Conservation (phyloP, 2,329 filamentous ascomycete genomes). For the Pseudogymnoascus sp. region DNA sequence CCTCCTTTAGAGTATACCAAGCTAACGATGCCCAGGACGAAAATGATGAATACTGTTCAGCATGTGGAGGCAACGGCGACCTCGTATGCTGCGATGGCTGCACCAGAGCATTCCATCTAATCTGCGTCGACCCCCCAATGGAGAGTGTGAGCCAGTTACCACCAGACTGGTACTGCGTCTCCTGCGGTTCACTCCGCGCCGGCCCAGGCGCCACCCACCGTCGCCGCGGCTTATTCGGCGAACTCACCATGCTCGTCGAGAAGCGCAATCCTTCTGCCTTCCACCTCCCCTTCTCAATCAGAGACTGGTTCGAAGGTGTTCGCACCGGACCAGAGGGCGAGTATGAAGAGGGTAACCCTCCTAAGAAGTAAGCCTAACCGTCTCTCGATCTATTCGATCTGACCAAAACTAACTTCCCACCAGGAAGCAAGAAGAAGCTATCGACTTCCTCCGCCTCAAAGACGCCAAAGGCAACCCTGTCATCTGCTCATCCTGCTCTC, state of each 20-base stretch:
- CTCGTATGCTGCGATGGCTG: slow-evolving; percentile 94
- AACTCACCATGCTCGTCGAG: slow-evolving; percentile 58
- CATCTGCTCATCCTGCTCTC: slow-evolving; percentile 69
- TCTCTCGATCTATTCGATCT: neutral
- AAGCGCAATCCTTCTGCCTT: slow-evolving; percentile 66
- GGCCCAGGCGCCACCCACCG: slow-evolving; percentile 32
- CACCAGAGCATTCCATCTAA: slow-evolving; percentile 80
- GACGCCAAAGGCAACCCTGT: slow-evolving; percentile 69
- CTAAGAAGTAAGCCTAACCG: slow-evolving; percentile 47
- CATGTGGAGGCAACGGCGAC: slow-evolving; percentile 76
- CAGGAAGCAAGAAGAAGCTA: slow-evolving; percentile 51
- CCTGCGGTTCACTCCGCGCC: slow-evolving; percentile 38
- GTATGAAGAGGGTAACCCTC: slow-evolving; percentile 61
- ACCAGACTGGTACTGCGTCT: slow-evolving; percentile 80
- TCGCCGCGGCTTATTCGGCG: slow-evolving; percentile 50
- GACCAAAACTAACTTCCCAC: neutral
- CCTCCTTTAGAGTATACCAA: slow-evolving; percentile 15
- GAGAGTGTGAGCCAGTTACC: slow-evolving; percentile 47
- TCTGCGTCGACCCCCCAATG: slow-evolving; percentile 76
- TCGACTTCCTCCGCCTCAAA: slow-evolving; percentile 61
- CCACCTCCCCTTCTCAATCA: slow-evolving; percentile 61
- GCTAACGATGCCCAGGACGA: slow-evolving; percentile 44
- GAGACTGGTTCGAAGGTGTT: slow-evolving; percentile 74
- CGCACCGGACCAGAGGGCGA: slow-evolving; percentile 68
- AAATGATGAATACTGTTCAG: slow-evolving; percentile 84